These are phyloP conservation scores for Endogone sp. DNA, from an alignment of 192 early-diverging fungal genomes.

Conservation along the genomic window DNA sequence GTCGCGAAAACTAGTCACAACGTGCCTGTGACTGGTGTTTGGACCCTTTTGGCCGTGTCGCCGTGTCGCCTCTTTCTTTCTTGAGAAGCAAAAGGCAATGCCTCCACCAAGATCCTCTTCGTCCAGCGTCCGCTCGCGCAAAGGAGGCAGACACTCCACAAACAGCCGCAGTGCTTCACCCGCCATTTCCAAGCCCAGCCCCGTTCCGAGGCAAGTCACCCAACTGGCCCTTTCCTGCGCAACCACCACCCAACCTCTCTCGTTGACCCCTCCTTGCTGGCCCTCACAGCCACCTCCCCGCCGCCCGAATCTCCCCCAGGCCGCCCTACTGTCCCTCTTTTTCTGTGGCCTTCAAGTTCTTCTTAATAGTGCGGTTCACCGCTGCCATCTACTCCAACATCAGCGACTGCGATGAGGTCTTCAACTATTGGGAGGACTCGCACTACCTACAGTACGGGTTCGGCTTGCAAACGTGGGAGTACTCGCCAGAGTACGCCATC, in stretches of 20 bases:
- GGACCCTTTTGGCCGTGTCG: too few relatives aligned
- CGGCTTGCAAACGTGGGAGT: conserved; percentile 98
- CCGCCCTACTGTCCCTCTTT: conserved; percentile 41
- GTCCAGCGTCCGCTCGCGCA: background rate
- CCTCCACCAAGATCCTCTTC: too few relatives aligned
- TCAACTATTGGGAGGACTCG: conserved; percentile 96
- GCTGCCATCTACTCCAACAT: conserved; percentile 55
- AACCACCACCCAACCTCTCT: background rate
- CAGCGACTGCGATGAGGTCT: conserved; percentile 83
- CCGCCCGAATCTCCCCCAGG: background rate
- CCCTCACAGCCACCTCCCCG: background rate
- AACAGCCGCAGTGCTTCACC: too few relatives aligned
- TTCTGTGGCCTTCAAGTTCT: conserved; percentile 39
- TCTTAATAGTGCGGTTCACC: conserved; percentile 48
- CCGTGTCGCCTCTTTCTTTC: too few relatives aligned
- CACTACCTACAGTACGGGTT: conserved; percentile 82
- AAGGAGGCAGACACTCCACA: too few relatives aligned
- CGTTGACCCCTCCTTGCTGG: background rate
- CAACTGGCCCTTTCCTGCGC: background rate
- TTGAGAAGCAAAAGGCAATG: too few relatives aligned
- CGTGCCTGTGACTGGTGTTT: too few relatives aligned
- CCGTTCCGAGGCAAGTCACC: background rate
- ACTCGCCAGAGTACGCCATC: conserved; percentile 83
- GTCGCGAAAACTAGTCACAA: too few relatives aligned
- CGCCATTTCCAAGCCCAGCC: too few relatives aligned